phyloP scores from a whole-genome alignment of 2,329 filamentous ascomycete species.

The Camillea tinctor region DNA sequence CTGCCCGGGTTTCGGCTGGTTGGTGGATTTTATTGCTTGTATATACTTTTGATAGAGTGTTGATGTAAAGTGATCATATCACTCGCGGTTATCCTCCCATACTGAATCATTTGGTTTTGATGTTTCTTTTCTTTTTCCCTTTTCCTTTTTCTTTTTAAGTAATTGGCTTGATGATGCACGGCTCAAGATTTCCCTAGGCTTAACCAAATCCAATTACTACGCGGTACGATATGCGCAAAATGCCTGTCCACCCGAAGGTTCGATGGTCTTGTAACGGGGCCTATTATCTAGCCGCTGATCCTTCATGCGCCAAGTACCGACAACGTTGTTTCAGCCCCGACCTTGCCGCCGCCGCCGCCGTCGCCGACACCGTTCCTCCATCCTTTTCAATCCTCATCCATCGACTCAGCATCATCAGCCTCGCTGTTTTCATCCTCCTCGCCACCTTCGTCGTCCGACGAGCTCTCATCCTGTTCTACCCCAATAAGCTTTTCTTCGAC shows the following conservation, averaged over 20 bases:
- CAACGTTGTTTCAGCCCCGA: slow-evolving; percentile 9
- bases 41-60: not conserved
- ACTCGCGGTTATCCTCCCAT: not conserved
- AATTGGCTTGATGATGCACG: not conserved
- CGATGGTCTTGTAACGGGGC: not conserved
- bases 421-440: slow-evolving; percentile 36
- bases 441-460: slow-evolving; percentile 45
- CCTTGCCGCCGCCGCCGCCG: not conserved
- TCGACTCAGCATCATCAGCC: slow-evolving; percentile 46
- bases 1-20: not conserved
- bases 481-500: slow-evolving; percentile 77
- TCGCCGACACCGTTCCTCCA: not conserved
- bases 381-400: slow-evolving; percentile 53
- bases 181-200: not conserved
- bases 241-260: not conserved
- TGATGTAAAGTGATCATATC: not conserved
- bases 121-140: too few relatives aligned
- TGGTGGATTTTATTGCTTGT: not conserved
- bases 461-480: slow-evolving; percentile 64
- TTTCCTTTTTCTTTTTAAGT: not conserved
- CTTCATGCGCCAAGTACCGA: slow-evolving; percentile 17
- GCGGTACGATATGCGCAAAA: not conserved
- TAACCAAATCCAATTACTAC: not conserved
- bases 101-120: not conserved
- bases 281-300: slow-evolving; percentile 7